Evolutionary conservation across 176 grass and related monocot genomes (phyloP), one percentile per base, ranked within the genome.

Genomic region (Cenchrus americanus): DNA sequence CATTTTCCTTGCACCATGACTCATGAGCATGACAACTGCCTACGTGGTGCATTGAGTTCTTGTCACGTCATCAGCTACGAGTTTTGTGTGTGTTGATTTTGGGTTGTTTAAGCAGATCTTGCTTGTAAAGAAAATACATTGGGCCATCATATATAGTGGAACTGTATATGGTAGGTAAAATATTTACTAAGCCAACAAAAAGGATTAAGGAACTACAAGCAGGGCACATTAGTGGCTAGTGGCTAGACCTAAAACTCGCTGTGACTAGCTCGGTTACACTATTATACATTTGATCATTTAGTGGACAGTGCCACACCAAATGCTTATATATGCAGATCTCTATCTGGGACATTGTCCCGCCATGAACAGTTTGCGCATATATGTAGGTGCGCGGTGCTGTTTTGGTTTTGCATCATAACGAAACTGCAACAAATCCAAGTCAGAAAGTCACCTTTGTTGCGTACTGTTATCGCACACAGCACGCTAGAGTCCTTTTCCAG

Each of bases 21-120:
- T 73, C 75, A 70, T 21, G 10, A 46, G 40, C 48, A 54, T 24
- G 59, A 8, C 23, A 55, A 18, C 18, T 5, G 12, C 10, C 60
- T 43, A 54, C 6, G 60, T 66, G 71, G n/a, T 14, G 15, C 51
- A 76, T 66, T 43, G 48, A 84, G 71, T 60, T 44, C 58, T 69
- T 49, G 83, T 69, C 82, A 84, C 73, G 14, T 84, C 72, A 43
- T 3, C 22, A 2, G 73, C 17, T 59, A 1, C 14, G 75, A 69
- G 17, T 15, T 84, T 73, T 84, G 50, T 68, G 50, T 34, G 50
- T 48, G 17, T 57, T 69, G 0, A 41, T 22, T 37, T 37, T 85
- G 51, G 22, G 73, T 48, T 32, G 73, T 37, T 22, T 69, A 58
- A 58, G 73, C 48, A 77, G 7, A 67, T 55, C 8, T 6, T 10